These are phyloP conservation scores for Lodderomyces parapsilosis DNA, from an alignment of 1,139 yeast species.

Conservation along the genomic window DNA sequence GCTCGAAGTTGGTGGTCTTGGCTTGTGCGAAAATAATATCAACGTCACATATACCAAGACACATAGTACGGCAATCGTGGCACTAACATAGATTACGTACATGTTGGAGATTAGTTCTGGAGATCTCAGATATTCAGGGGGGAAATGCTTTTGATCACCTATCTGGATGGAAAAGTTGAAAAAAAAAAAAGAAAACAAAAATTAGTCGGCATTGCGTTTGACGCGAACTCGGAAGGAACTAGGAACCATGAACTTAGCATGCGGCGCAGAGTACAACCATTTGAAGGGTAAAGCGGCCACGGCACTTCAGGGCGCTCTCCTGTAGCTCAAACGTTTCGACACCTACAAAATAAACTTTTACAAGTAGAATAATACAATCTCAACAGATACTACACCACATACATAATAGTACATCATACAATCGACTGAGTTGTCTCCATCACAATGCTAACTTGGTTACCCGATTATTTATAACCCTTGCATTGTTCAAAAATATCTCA, in stretches of 20 bases:
- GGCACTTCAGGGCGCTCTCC: too few species aligned
- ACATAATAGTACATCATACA: not conserved
- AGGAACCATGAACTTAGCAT: too few species aligned
- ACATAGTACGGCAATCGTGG: slow-evolving; percentile 13
- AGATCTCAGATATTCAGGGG: too few species aligned
- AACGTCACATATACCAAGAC: slow-evolving; percentile 39
- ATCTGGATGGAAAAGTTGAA: not conserved
- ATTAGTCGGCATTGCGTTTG: not conserved
- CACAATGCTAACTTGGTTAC: slow-evolving; percentile 41
- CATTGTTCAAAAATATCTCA: slow-evolving; percentile 72
- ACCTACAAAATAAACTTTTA: too few species aligned
- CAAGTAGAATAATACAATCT: not conserved
- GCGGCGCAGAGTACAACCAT: too few species aligned
- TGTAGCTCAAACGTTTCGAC: too few species aligned
- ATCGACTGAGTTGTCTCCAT: not conserved
- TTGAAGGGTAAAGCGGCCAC: too few species aligned
- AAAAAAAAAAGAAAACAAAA: not conserved
- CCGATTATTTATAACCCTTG: slow-evolving; percentile 49
- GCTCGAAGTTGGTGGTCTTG: slow-evolving; percentile 52
- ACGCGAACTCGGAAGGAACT: too few species aligned
- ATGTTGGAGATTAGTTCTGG: not conserved
- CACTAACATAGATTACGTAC: slow-evolving; percentile 7
- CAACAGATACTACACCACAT: not conserved
- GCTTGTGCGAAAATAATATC: slow-evolving; percentile 57
- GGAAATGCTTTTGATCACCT: not conserved